Evolutionary conservation across 768 basidiomycete species (phyloP).

Genomic region (Cantharellus cinnabarinus): DNA sequence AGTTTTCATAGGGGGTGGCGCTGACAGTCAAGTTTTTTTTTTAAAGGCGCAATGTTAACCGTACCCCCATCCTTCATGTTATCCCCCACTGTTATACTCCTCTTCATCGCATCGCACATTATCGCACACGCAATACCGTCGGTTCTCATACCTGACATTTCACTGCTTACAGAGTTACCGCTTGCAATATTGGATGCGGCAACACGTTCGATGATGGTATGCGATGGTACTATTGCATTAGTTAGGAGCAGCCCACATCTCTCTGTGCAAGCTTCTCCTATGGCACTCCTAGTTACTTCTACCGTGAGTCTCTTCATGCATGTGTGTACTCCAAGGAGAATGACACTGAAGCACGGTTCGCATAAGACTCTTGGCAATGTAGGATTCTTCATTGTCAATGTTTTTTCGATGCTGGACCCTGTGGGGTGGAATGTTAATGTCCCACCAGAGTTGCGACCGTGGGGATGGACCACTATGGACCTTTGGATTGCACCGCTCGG

Average conservation of each 20-base stretch:
- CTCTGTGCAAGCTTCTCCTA: conserved; percentile 41
- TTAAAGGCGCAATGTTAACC: conserved; percentile 39
- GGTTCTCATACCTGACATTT: conserved; percentile 29
- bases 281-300: conserved; percentile 55
- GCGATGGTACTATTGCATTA: conserved; percentile 52
- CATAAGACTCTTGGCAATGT: conserved; percentile 48
- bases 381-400: conserved; percentile 61
- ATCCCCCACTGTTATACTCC: conserved; percentile 40
- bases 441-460: conserved; percentile 57
- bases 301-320: conserved; percentile 27
- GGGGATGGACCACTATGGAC: conserved; percentile 74
- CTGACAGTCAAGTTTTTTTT: background rate
- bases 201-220: conserved; percentile 58
- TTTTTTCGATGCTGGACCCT: conserved; percentile 57
- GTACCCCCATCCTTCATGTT: conserved; percentile 60
- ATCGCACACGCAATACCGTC: conserved; percentile 38
- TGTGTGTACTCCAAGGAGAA: background rate
- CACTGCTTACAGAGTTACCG: conserved; percentile 37
- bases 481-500: conserved; percentile 67
- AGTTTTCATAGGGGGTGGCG: background rate
- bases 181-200: conserved; percentile 58
- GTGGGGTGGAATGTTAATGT: conserved; percentile 47
- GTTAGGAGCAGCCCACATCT: conserved; percentile 33
- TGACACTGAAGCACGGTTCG: background rate
- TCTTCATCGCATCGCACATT: conserved; percentile 40